phyloP scores from a whole-genome alignment of 225 moss, liverwort and hornwort genomes.

The Physcomitrium patens region DNA sequence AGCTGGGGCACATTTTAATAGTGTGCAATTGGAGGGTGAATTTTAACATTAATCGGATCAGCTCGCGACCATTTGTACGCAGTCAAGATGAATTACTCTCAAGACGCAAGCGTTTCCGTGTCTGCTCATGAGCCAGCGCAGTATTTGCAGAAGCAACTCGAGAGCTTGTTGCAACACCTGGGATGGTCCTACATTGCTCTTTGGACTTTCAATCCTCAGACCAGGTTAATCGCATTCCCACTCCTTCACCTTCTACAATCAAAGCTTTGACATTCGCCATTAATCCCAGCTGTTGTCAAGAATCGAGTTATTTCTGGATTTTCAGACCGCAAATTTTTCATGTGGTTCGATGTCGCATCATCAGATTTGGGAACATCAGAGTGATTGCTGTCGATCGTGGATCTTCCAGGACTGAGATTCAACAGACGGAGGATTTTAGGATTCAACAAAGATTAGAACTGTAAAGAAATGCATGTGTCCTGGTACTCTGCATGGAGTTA shows the following conservation, averaged over 20 bases:
- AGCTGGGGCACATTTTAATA: neutral
- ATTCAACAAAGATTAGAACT: too few species aligned
- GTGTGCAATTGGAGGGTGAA: neutral
- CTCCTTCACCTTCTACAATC: neutral
- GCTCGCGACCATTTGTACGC: neutral
- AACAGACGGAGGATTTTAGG: too few species aligned
- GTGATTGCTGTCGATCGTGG: too few species aligned
- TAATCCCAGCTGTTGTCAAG: too few species aligned
- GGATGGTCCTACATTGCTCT: conserved; percentile 72
- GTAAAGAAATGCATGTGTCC: too few species aligned
- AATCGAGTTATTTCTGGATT: too few species aligned
- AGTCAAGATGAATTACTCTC: conserved; percentile 30
- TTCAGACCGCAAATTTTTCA: too few species aligned
- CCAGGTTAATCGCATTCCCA: conserved; percentile 36
- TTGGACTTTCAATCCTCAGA: conserved; percentile 49
- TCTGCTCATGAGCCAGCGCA: conserved; percentile 10
- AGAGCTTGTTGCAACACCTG: conserved; percentile 47
- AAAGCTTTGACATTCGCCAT: too few species aligned
- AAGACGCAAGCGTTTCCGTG: conserved; percentile 15
- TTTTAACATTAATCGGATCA: neutral
- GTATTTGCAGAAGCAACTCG: conserved; percentile 27
- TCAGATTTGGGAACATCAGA: too few species aligned
- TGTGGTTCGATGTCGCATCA: too few species aligned
- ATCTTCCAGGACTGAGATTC: too few species aligned
- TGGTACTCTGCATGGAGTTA: too few species aligned